A percentile compares a stretch with the other conserved stretches of the same genome.
These are phyloP conservation scores for Prillingera fragicola DNA, from an alignment of 1,284 basidiomycete genomes.

Conservation along the genomic window DNA sequence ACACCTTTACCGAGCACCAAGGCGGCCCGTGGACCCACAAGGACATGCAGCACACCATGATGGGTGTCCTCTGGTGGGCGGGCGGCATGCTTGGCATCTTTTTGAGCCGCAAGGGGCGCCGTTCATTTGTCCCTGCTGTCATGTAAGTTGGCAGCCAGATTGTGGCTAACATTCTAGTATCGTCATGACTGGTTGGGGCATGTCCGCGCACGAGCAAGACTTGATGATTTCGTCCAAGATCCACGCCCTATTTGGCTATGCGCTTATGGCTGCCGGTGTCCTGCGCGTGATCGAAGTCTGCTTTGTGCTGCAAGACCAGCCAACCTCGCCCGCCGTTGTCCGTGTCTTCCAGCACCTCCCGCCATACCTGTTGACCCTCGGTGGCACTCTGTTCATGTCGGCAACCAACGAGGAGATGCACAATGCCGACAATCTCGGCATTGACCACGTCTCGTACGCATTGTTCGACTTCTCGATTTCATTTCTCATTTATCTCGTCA, in stretches of 20 bases:
- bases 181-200: slow-evolving; percentile 87
- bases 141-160: slow-evolving; percentile 55
- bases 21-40: slow-evolving; percentile 78
- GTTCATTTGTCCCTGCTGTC: slow-evolving; percentile 73
- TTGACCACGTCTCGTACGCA: slow-evolving; percentile 85
- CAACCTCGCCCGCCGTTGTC: slow-evolving; percentile 36
- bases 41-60: slow-evolving; percentile 85
- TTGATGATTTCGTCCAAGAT: slow-evolving; percentile 81
- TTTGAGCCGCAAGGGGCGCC: slow-evolving; percentile 74
- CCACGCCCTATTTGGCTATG: slow-evolving; percentile 75
- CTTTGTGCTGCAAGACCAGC: slow-evolving; percentile 56
- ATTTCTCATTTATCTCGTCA: slow-evolving; percentile 69
- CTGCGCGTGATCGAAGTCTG: slow-evolving; percentile 81
- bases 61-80: slow-evolving; percentile 73
- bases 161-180: slow-evolving; percentile 54
- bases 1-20: slow-evolving; percentile 89
- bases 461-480: slow-evolving; percentile 59
- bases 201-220: slow-evolving; percentile 83
- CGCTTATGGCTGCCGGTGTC: slow-evolving; percentile 77
- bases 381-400: slow-evolving; percentile 71
- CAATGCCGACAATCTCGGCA: slow-evolving; percentile 59
- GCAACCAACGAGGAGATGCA: slow-evolving; percentile 82
- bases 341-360: slow-evolving; percentile 75
- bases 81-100: slow-evolving; percentile 85
- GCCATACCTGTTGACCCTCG: slow-evolving; percentile 69